A percentile compares a stretch with the other conserved stretches of the same genome.
Evolutionary conservation across 306 rosid species (phyloP).

Genomic region (Rosa multiflora): DNA sequence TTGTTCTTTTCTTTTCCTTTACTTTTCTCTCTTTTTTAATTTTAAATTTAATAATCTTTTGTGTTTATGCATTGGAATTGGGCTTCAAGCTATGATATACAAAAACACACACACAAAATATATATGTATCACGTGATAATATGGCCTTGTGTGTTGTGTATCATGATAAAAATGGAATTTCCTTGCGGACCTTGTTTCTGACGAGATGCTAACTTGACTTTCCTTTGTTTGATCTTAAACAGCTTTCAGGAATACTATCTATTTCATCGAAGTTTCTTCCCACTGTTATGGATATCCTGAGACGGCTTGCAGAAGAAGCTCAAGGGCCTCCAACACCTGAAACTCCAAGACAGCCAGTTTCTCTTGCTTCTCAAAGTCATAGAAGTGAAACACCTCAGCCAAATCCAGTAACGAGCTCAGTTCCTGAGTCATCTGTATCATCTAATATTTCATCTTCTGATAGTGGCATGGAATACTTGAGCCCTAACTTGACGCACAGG

Average conservation of each 20-base stretch:
- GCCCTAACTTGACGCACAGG: slow-evolving; percentile 53
- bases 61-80: not conserved
- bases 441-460: slow-evolving; percentile 52
- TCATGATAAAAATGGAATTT: not conserved
- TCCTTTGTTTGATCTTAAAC: slow-evolving; percentile 26
- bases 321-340: slow-evolving; percentile 47
- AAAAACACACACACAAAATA: not conserved
- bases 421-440: slow-evolving; percentile 43
- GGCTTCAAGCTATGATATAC: not conserved
- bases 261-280: slow-evolving; percentile 72
- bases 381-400: slow-evolving; percentile 48
- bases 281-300: slow-evolving; percentile 68
- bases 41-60: not conserved
- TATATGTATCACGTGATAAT: not conserved
- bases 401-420: slow-evolving; percentile 35
- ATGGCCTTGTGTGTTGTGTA: not conserved
- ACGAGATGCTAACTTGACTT: slow-evolving; percentile 10
- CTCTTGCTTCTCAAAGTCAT: slow-evolving; percentile 37
- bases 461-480: slow-evolving; percentile 39
- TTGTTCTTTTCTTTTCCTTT: not conserved
- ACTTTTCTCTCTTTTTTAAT: not conserved
- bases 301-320: slow-evolving; percentile 76
- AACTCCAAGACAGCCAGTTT: slow-evolving; percentile 33
- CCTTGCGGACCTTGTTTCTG: not conserved
- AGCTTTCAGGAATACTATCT: slow-evolving; percentile 74